A percentile compares a stretch with the other conserved stretches of the same genome.
These are phyloP conservation scores for Coix lacrymajobi DNA, from an alignment of 176 grass and related monocot genomes.

Conservation along the genomic window DNA sequence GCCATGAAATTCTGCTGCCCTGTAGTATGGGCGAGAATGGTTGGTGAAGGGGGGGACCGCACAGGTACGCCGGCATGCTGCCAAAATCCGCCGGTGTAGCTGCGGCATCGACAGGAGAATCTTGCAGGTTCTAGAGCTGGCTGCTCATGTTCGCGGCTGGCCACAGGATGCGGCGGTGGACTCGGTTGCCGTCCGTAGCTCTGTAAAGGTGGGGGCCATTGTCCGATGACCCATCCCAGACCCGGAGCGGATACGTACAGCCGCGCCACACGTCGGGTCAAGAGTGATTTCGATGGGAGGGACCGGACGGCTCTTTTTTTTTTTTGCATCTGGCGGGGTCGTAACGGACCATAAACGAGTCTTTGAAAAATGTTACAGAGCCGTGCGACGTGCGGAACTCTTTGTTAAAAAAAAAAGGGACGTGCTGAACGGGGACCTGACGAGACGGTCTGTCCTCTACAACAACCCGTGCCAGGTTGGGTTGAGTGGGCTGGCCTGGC, in stretches of 20 bases:
- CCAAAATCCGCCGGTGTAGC: neutral
- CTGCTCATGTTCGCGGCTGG: neutral
- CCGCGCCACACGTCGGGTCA: neutral
- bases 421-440: neutral
- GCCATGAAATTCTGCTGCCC: neutral
- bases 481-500: neutral
- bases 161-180: neutral
- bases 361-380: neutral
- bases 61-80: neutral
- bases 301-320: no score
- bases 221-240: neutral
- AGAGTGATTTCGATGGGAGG: neutral
- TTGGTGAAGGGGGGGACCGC: neutral
- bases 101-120: neutral
- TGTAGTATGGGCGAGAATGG: constrained; percentile 33
- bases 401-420: no score
- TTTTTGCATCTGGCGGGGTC: neutral
- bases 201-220: neutral
- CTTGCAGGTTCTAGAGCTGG: constrained; percentile 33
- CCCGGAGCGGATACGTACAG: neutral
- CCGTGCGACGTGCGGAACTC: no score
- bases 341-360: neutral
- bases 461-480: neutral
- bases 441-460: neutral
- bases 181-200: neutral